Evolutionary conservation across 805 yeast genomes (phyloP), one percentile per base, ranked within the genome.

Genomic region (Candida sanyiensis): DNA sequence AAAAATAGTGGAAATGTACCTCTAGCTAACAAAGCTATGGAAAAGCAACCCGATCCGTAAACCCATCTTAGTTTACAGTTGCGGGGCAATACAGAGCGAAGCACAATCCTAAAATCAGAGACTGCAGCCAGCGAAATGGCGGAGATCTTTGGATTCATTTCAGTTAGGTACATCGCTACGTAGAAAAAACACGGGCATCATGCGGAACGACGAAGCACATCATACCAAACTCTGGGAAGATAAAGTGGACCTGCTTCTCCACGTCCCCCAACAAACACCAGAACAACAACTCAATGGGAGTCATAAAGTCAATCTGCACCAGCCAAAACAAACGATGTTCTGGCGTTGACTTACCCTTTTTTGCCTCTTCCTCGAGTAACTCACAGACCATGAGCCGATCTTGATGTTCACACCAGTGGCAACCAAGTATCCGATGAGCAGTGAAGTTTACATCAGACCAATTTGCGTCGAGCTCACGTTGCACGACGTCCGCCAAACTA

Each of bases 221-320:
- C 16, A 76, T 66, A 3, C 87, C 89, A 19, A 81, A 62, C 17
- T 66, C 62, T 0, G 84, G 83, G 67, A 78, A 72, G 29, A 80
- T 69, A 80, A 83, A 81, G 37, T 67, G 75, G 19, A 75, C 50
- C 27, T 66, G 56, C 22, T 70, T 63, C 49, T 77, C 63, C 2
- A 82, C 80, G 18, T 78, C 69, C 87, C 87, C n/a, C n/a, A n/a
- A 81, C 10, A 86, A 87, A 50, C 74, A 78, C 76, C 83, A 75
- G 42, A 81, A 62, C 28, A 80, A 62, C 28, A 80, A 60, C 0
- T 84, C 86, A 13, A 68, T 63, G 0, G 85, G 80, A 45, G 75
- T 66, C 12, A 69, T 50, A 28, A 79, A 45, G 1, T 81, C 77
- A 9, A 72, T 61, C 12, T 64, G 56, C 43, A 75, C 63, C 28